Percentiles rank a stretch among this genome's conserved stretches.
Conservation (phyloP, 1,284 basidiomycete species). For the Xanthoconium separans region DNA sequence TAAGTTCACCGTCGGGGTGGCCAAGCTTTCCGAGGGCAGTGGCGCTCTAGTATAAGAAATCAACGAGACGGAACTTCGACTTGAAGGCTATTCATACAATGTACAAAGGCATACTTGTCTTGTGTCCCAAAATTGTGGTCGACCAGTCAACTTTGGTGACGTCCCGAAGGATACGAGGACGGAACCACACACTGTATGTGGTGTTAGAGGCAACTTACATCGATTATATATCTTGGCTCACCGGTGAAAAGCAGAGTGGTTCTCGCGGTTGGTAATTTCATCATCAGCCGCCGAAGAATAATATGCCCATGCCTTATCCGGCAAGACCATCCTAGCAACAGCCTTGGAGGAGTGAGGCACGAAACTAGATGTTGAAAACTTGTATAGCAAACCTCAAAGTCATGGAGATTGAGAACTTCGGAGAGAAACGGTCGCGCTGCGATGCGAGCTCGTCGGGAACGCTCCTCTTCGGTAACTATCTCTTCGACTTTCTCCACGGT, state of each 20-base stretch:
- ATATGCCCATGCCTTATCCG: constrained; percentile 86
- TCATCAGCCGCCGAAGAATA: constrained; percentile 87
- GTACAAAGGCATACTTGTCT: constrained; percentile 79
- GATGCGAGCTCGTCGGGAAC: constrained; percentile 52
- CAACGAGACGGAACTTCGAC: neutral
- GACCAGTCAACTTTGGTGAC: constrained; percentile 83
- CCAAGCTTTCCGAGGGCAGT: constrained; percentile 90
- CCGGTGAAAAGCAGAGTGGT: constrained; percentile 85
- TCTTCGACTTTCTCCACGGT: constrained; percentile 59
- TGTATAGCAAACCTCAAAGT: constrained; percentile 72
- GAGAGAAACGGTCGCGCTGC: constrained; percentile 64
- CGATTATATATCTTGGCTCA: constrained; percentile 24
- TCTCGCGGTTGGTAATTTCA: constrained; percentile 87
- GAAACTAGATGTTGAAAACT: neutral
- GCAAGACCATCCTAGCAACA: constrained; percentile 72
- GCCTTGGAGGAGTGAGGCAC: constrained; percentile 42
- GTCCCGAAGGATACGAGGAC: constrained; percentile 84
- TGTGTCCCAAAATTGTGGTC: constrained; percentile 75
- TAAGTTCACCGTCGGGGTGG: constrained; percentile 90
- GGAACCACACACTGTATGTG: constrained; percentile 80
- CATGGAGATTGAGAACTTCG: constrained; percentile 84
- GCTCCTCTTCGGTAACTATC: constrained; percentile 57
- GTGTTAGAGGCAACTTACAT: neutral
- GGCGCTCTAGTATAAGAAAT: constrained; percentile 48
- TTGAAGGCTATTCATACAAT: constrained; percentile 40